Evolutionary conservation across 2,329 filamentous ascomycete species (phyloP).

Genomic region (Raffaelea albimanens): DNA sequence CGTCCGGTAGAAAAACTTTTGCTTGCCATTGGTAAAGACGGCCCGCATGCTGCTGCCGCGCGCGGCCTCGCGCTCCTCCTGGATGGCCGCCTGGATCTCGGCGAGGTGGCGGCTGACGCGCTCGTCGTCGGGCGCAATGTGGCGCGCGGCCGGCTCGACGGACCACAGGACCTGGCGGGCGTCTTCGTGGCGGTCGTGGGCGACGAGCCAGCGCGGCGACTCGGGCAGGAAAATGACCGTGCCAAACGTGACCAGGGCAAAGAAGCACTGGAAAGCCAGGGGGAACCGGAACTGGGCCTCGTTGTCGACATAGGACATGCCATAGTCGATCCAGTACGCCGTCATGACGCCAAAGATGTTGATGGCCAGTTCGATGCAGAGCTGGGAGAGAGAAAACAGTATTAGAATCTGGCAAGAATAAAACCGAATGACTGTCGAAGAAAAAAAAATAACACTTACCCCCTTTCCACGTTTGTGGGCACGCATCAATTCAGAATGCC

Average conservation of each 20-base stretch:
- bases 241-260: constrained; percentile 18
- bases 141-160: neutral
- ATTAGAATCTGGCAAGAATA: neutral
- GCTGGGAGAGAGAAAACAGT: neutral
- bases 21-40: constrained; percentile 2
- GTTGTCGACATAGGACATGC: constrained; percentile 17
- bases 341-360: constrained; percentile 16
- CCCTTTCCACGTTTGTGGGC: neutral
- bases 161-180: constrained; percentile 18
- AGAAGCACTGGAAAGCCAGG: constrained; percentile 19
- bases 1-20: constrained; percentile 3
- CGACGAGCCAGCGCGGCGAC: constrained; percentile 33
- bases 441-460: neutral
- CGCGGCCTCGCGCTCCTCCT: constrained; percentile 8
- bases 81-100: constrained; percentile 11
- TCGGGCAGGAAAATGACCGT: constrained; percentile 28
- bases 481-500: constrained; percentile 1
- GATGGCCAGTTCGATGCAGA: constrained; percentile 12
- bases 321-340: constrained; percentile 19
- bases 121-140: neutral
- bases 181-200: constrained; percentile 24
- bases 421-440: neutral
- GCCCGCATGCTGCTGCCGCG: constrained; percentile 5
- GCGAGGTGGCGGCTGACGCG: neutral
- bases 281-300: constrained; percentile 19